These are phyloP conservation scores for Penicillium sp. DNA, from an alignment of 2,329 filamentous ascomycete genomes.

Conservation along the genomic window DNA sequence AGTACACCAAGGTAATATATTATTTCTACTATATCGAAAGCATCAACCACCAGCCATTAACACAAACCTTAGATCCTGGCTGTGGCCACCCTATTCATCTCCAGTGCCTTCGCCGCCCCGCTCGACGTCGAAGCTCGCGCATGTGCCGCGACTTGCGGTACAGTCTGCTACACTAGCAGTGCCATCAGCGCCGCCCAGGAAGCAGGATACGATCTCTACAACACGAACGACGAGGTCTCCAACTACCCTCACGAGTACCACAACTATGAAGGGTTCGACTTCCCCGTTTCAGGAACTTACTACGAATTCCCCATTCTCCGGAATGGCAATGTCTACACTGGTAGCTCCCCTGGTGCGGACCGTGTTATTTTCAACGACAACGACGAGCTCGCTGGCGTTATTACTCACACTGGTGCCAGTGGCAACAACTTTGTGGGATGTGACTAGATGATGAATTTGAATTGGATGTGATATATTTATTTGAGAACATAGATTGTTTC, in stretches of 20 bases:
- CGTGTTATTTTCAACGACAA: slow-evolving; percentile 62
- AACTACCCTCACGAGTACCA: slow-evolving; percentile 60
- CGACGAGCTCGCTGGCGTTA: slow-evolving; percentile 59
- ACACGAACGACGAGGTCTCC: slow-evolving; percentile 34
- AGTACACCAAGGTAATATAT: slow-evolving; percentile 24
- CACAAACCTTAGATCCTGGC: slow-evolving; percentile 14
- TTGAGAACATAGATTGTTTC: not conserved
- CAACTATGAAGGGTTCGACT: slow-evolving; percentile 62
- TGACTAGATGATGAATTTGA: slow-evolving; percentile 8
- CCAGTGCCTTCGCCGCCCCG: slow-evolving; percentile 27
- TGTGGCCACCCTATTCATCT: slow-evolving; percentile 23
- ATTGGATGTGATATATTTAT: slow-evolving; percentile 38
- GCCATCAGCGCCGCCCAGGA: slow-evolving; percentile 52
- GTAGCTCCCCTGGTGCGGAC: slow-evolving; percentile 64
- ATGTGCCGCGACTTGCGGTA: slow-evolving; percentile 55
- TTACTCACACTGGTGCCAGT: slow-evolving; percentile 68
- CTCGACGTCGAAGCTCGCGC: slow-evolving; percentile 38
- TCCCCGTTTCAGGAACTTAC: slow-evolving; percentile 57
- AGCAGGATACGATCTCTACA: slow-evolving; percentile 53
- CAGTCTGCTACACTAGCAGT: slow-evolving; percentile 50
- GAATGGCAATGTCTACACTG: slow-evolving; percentile 51
- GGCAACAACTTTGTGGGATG: slow-evolving; percentile 69
- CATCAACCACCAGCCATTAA: not conserved
- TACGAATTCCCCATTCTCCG: slow-evolving; percentile 62
- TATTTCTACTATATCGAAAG: not conserved